phyloP scores from a whole-genome alignment of 768 basidiomycete genomes.

The Boletus pseudo-olivaceus region DNA sequence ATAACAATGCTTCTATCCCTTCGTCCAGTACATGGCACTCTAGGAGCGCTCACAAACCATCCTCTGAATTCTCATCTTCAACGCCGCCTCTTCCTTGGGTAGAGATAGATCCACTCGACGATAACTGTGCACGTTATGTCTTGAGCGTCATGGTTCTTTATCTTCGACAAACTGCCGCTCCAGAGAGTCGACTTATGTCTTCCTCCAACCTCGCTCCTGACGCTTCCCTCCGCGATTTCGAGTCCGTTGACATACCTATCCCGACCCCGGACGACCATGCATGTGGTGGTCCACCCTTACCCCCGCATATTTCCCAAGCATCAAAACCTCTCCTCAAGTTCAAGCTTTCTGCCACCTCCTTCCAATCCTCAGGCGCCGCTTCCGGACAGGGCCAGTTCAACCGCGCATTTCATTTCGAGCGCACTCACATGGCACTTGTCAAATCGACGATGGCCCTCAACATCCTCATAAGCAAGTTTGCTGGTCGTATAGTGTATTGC shows the following conservation, averaged over 20 bases:
- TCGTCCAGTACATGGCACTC: slow-evolving; percentile 24
- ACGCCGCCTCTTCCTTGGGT: slow-evolving; percentile 42
- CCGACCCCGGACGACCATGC: slow-evolving; percentile 20
- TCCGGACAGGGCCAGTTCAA: slow-evolving; percentile 22
- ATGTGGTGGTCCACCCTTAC: slow-evolving; percentile 28
- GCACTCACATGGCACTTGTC: slow-evolving; percentile 58
- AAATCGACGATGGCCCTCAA: slow-evolving; percentile 55
- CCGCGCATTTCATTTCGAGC: slow-evolving; percentile 47
- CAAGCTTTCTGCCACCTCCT: slow-evolving; percentile 39
- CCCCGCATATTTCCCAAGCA: slow-evolving; percentile 39
- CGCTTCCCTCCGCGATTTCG: slow-evolving; percentile 68
- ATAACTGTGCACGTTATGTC: slow-evolving; percentile 76
- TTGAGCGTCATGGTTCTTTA: slow-evolving; percentile 81
- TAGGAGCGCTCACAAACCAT: slow-evolving; percentile 35
- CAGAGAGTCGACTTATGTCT: slow-evolving; percentile 55
- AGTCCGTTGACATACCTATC: slow-evolving; percentile 46
- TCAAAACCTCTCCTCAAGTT: slow-evolving; percentile 31
- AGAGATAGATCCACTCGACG: slow-evolving; percentile 75
- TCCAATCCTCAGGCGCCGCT: slow-evolving; percentile 37
- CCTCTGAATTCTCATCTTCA: slow-evolving; percentile 38
- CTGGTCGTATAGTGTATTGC: slow-evolving; percentile 79
- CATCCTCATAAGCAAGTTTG: slow-evolving; percentile 62
- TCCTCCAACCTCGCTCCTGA: slow-evolving; percentile 60
- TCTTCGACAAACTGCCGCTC: slow-evolving; percentile 63
- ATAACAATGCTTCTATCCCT: slow-evolving; percentile 36